Evolutionary conservation across 441 rosid species (phyloP).

Genomic region (Cnidoscolus chayamansa): DNA sequence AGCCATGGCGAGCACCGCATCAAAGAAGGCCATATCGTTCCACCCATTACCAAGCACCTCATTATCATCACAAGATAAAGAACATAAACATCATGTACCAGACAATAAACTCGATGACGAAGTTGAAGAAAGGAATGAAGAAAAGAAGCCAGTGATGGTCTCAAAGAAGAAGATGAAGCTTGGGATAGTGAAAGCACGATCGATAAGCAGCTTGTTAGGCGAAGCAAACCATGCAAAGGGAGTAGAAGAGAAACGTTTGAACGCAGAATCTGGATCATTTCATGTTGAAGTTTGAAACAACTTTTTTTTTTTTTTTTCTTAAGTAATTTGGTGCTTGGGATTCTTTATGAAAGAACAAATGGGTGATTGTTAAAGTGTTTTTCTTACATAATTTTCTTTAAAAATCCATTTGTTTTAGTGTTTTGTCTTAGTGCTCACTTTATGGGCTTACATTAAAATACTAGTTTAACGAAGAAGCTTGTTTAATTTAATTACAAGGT

Average conservation of each 20-base stretch:
- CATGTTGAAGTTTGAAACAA: background rate
- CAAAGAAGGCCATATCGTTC: background rate
- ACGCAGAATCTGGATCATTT: background rate
- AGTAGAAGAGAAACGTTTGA: conserved; percentile 14
- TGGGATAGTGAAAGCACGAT: conserved; percentile 88
- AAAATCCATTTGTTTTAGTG: too few species aligned
- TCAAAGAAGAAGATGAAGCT: conserved; percentile 66
- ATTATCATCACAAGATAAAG: conserved; percentile 13
- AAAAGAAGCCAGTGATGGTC: conserved; percentile 26
- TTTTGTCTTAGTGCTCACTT: too few species aligned
- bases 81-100: conserved; percentile 3
- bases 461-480: too few species aligned
- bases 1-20: conserved; percentile 22
- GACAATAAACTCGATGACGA: conserved; percentile 1
- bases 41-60: background rate
- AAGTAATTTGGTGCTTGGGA: background rate
- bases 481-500: too few species aligned
- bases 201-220: conserved; percentile 82
- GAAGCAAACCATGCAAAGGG: conserved; percentile 33
- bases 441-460: too few species aligned
- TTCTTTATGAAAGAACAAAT: too few species aligned
- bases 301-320: background rate
- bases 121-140: conserved; percentile 20
- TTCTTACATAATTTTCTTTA: too few species aligned
- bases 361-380: too few species aligned